A percentile compares a stretch with the other conserved stretches of the same genome.
Evolutionary conservation across 1,284 basidiomycete species (phyloP).

Genomic region (Puccinia hordei): DNA sequence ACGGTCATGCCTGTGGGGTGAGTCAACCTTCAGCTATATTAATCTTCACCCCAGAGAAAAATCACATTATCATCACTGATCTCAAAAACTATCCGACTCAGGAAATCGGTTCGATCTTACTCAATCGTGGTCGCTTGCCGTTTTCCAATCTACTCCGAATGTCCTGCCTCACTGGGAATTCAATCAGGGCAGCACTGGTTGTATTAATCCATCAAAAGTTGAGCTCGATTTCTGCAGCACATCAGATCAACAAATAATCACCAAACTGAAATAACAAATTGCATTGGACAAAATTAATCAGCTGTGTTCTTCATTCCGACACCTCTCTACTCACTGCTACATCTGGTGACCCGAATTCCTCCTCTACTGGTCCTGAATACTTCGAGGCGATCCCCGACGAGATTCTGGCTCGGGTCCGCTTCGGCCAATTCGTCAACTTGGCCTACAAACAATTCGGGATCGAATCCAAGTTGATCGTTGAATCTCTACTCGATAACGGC

Average conservation of each 20-base stretch:
- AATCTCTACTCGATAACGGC: slow-evolving; percentile 36
- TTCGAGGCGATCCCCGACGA: slow-evolving; percentile 31
- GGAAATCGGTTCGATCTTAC: slow-evolving; percentile 43
- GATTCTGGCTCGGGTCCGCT: slow-evolving; percentile 34
- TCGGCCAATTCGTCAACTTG: slow-evolving; percentile 31
- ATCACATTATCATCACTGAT: neutral
- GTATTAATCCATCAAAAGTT: slow-evolving; percentile 46
- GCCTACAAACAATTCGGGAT: slow-evolving; percentile 30
- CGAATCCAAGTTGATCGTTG: slow-evolving; percentile 38
- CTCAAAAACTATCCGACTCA: neutral
- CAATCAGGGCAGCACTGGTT: slow-evolving; percentile 33
- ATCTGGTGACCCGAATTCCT: neutral
- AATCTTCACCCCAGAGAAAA: neutral
- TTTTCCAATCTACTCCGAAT: slow-evolving; percentile 31
- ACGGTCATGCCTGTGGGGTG: slow-evolving; percentile 43
- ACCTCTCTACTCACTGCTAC: slow-evolving; percentile 5
- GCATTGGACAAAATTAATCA: neutral
- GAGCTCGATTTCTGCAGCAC: neutral
- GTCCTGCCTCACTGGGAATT: slow-evolving; percentile 37
- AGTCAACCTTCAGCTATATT: neutral
- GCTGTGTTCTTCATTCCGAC: slow-evolving; percentile 48
- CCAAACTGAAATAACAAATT: neutral
- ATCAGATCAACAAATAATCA: neutral
- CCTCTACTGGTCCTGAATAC: slow-evolving; percentile 11
- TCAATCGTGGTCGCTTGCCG: slow-evolving; percentile 42